Base-by-base conservation (phyloP, 2,329 filamentous ascomycete species). In the Phyllosticta citribraziliensis region DNA sequence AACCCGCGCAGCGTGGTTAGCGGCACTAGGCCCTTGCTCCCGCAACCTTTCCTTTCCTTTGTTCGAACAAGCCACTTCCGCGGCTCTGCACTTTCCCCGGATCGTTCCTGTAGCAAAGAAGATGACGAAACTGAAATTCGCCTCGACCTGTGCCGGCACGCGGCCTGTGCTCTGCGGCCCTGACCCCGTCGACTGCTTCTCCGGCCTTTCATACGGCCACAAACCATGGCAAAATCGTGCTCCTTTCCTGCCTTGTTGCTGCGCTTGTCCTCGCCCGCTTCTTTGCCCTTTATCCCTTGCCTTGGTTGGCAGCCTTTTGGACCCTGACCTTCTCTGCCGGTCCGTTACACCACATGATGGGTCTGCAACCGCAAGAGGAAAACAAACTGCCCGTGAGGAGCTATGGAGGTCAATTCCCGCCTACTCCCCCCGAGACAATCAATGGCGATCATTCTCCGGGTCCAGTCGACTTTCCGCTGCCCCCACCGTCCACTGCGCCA, bases 401-500 rank as follows among this genome's bases (percentile, higher is more conserved):
- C 24, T 63, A 66, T 24, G 64, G 66, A 22, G 67, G 64, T 55
- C 64, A 68, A 47, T 56, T 70, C 6, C 71, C 70, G n/a, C 72
- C 72, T 14, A 73, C 73, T 14, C 73, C 73, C 20, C 72, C 73
- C 51, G 70, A 74, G 70, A 73, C 63, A 11, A 67, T 67, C 12
- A 58, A 61, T 19, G 63, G 65, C 22, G 65, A 64, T 84, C 20
- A 25, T 5, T 76, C 62, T 88, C 80, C 73, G 88, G 61, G 63
- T 17, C 63, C 65, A 19, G 55, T 64, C 17, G 71, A 78, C 53
- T 85, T 90, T 62, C 82, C 89, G 22, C 77, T 95, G 3, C 89
- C 91, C 12, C 90, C 89, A 10, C 80, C 78, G 22, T 80, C 84
- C 5, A 80, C 72, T 51, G 70, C 72, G 55, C 79, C 84, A 4